Evolutionary conservation across 768 basidiomycete species (phyloP).

Genomic region (Cystofilobasidium ferigula): DNA sequence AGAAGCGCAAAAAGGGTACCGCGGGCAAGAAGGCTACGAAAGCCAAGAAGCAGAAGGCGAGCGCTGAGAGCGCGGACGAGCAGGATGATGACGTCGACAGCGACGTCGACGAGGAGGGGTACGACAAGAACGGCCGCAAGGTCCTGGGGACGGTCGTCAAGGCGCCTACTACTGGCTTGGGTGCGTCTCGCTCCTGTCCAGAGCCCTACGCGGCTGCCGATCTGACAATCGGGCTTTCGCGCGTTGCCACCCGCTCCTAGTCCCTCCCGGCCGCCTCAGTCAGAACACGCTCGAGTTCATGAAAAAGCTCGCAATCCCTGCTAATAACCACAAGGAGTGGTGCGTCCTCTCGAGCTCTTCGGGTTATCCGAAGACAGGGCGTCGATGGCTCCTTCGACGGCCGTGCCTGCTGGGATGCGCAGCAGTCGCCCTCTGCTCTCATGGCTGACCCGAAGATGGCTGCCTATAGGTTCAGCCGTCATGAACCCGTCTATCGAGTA

Average conservation of each 20-base stretch:
- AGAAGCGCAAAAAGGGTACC: slow-evolving; percentile 12
- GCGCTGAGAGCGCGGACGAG: background rate
- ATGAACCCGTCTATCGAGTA: slow-evolving; percentile 66
- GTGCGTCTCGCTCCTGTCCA: slow-evolving; percentile 1
- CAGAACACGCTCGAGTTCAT: slow-evolving; percentile 75
- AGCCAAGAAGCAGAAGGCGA: background rate
- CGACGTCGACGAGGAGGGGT: slow-evolving; percentile 7
- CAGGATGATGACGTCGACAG: background rate
- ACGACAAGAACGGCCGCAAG: slow-evolving; percentile 9
- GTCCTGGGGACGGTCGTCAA: slow-evolving; percentile 7
- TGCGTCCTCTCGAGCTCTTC: slow-evolving; percentile 37
- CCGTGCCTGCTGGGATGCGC: too few species aligned
- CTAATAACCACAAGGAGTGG: slow-evolving; percentile 77
- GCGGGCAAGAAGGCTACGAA: too few species aligned
- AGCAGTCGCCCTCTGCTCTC: too few species aligned
- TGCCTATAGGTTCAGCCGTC: background rate
- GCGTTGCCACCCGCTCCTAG: background rate
- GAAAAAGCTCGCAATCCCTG: slow-evolving; percentile 55
- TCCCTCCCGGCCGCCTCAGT: slow-evolving; percentile 49
- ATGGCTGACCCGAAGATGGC: slow-evolving; percentile 1
- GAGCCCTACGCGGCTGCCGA: too few species aligned
- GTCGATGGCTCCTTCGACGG: too few species aligned
- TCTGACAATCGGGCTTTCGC: too few species aligned
- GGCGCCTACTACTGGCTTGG: slow-evolving; percentile 16
- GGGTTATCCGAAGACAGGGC: slow-evolving; percentile 78